Percentiles rank a stretch among this genome's conserved stretches.
phyloP scores from a whole-genome alignment of 352 stramenopile species.

The Plasmopara viticola region DNA sequence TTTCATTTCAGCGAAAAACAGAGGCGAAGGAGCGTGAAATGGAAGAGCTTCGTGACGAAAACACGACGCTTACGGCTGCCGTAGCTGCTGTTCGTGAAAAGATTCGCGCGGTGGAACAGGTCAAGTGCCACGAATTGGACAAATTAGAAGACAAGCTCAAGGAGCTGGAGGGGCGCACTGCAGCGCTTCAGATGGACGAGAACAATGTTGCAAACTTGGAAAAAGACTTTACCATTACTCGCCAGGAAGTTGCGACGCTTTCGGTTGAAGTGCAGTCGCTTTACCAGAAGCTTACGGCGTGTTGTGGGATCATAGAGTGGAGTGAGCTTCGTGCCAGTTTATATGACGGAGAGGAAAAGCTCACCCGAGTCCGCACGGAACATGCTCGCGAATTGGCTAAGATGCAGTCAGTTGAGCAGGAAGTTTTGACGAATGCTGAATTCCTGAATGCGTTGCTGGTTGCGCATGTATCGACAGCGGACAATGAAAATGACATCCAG shows the following conservation, averaged over 20 bases:
- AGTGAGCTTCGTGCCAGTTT: slow-evolving; percentile 44
- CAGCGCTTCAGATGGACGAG: slow-evolving; percentile 29
- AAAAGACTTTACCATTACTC: slow-evolving; percentile 35
- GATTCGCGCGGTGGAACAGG: slow-evolving; percentile 35
- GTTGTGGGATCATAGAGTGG: slow-evolving; percentile 55
- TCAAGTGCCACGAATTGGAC: slow-evolving; percentile 36
- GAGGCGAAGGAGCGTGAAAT: slow-evolving; percentile 42
- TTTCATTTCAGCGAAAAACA: slow-evolving; percentile 31
- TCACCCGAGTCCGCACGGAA: slow-evolving; percentile 28
- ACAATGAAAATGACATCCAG: slow-evolving; percentile 22
- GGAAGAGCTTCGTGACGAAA: slow-evolving; percentile 35
- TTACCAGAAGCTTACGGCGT: slow-evolving; percentile 47
- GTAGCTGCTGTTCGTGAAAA: slow-evolving; percentile 35
- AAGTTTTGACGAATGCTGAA: slow-evolving; percentile 54
- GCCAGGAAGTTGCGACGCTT: slow-evolving; percentile 39
- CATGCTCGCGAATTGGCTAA: slow-evolving; percentile 30
- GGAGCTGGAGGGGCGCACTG: slow-evolving; percentile 35
- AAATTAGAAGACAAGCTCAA: slow-evolving; percentile 28
- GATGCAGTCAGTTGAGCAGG: slow-evolving; percentile 40
- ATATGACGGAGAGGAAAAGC: slow-evolving; percentile 37
- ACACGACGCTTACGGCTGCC: slow-evolving; percentile 29
- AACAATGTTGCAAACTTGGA: slow-evolving; percentile 28
- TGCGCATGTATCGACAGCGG: slow-evolving; percentile 19
- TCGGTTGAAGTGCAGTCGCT: slow-evolving; percentile 42
- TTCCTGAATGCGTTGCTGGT: slow-evolving; percentile 48